Evolutionary conservation across 129 eudicot species (phyloP), one percentile per base, ranked within the genome.

Genomic region (Chrysanthemum lavandulifolium): DNA sequence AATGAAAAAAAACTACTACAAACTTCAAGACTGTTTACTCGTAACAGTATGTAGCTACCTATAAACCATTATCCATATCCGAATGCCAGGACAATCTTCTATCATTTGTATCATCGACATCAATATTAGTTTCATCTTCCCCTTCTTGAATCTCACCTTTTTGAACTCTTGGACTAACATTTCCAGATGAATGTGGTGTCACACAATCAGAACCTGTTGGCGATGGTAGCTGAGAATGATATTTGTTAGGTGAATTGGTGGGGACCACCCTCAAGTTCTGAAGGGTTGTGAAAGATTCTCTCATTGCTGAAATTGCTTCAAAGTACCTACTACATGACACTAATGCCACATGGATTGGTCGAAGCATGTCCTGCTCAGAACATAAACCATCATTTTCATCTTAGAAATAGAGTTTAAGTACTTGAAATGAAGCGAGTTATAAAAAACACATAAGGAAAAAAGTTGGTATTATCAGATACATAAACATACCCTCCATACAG

Each of bases 271-370:
- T 88, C 70, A 88, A 65, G 12, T 82, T 76, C 63, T 90, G 99
- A 71, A 95, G 96, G 45, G 86, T 82, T n/a, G 90, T 73, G 69
- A 95, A 90, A 70, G 96, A 88, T 78, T 95, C 99, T 72, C 97
- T 86, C 96, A 86, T 95, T 65, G 96, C 96, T 15, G 94, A 86
- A 86, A 90, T 81, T 74, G 99, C 99, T 83, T 88, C 97, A 47
- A 84, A 95, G 81, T 88, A 90, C 59, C 97, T 82, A 51, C 90
- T 85, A 83, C 97, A 90, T 18, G 97, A 91, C 58, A 96, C 96
- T 70, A 95, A 69, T 5, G 97, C 97, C 18, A 83, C 88, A 15
- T 87, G 94, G 72, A 95, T 90, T 62, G 97, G 97, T 57, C 96
- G 91, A 27, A 95, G 88, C 97, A 95, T 95, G 63, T 90, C 99